These are phyloP conservation scores for Phytophthora pluvialis DNA, from an alignment of 352 stramenopile species.

Conservation along the genomic window DNA sequence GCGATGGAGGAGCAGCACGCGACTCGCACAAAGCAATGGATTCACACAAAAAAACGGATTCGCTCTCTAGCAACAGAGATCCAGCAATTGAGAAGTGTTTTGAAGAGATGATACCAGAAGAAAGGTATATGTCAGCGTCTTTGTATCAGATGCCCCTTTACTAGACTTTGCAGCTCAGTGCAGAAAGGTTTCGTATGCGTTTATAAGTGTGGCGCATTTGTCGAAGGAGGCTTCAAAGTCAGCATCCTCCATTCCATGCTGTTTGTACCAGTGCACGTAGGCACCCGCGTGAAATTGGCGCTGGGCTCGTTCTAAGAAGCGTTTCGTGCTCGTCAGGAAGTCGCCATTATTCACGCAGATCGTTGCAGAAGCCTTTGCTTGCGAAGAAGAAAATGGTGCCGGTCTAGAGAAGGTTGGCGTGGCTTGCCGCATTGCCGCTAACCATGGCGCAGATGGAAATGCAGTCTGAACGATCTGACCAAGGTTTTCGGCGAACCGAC, in stretches of 20 bases:
- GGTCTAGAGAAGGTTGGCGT: constrained; percentile 22
- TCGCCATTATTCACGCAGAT: constrained; percentile 62
- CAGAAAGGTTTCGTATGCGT: constrained; percentile 50
- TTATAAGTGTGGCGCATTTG: constrained; percentile 41
- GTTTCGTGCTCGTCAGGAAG: constrained; percentile 43
- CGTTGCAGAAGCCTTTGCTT: constrained; percentile 39
- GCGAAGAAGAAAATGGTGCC: constrained; percentile 32
- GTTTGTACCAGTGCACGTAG: constrained; percentile 71
- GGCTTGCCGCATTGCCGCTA: constrained; percentile 16
- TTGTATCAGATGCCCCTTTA: not conserved
- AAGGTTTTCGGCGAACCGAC: constrained; percentile 28
- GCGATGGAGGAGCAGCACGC: constrained; percentile 30
- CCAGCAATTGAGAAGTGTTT: constrained; percentile 29
- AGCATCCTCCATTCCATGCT: constrained; percentile 59
- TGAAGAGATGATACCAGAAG: constrained; percentile 13
- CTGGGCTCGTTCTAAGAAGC: constrained; percentile 53
- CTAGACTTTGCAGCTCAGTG: constrained; percentile 12
- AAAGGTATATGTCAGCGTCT: not conserved
- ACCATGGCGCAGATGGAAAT: constrained; percentile 35
- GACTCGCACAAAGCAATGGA: constrained; percentile 26
- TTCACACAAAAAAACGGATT: constrained; percentile 38
- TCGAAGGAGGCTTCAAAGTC: constrained; percentile 59
- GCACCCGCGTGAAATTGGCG: constrained; percentile 51
- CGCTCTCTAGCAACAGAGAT: constrained; percentile 31
- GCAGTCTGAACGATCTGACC: constrained; percentile 19